Evolutionary conservation across 371 early-diverging fungal genomes (phyloP), one percentile per base, ranked within the genome.

Genomic region (Cokeromyces recurvatus): DNA sequence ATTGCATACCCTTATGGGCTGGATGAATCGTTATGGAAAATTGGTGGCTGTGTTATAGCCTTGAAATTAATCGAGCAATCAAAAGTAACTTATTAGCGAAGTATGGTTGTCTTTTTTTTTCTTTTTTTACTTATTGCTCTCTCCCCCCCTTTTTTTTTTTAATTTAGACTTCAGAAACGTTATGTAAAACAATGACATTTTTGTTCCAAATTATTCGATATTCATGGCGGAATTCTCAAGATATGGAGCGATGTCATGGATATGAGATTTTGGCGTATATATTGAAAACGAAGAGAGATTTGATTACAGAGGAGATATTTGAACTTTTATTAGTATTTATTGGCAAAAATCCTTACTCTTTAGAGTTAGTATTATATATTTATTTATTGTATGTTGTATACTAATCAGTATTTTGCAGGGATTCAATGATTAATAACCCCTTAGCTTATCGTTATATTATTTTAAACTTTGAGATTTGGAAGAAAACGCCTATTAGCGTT

Each of bases 401-500:
- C 37, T 36, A 2, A 15, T n/a, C 23, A 17, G 4, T 14, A 32
- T n/a, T 4, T 6, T 10, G 10, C 46, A 80, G 84, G 19, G 78
- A 82, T 32, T 76, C 85, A 7, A 66, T 78, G 3, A 81, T 88
- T 36, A 77, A 74, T 9, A 88, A 88, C 48, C 74, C 81, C 15
- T 66, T 79, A 23, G 86, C 86, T 0, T 83, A 82, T 52, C 71
- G 81, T 10, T 81, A 74, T 40, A 53, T 87, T 6, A 68, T 87
- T 51, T 46, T 87, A 38, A 87, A 89, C 43, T 78, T 87, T 59
- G 85, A 86, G 35, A 67, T 87, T 8, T 89, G 88, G 88, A 74
- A 76, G 43, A 74, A 74, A 54, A 76, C 85, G 4, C 55, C 67
- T 4, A 47, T 68, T 2, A 66, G 74, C 7, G 81, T 87, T 1